Evolutionary conservation across 305 asterid species (phyloP).

Genomic region (Ajuga reptans): DNA sequence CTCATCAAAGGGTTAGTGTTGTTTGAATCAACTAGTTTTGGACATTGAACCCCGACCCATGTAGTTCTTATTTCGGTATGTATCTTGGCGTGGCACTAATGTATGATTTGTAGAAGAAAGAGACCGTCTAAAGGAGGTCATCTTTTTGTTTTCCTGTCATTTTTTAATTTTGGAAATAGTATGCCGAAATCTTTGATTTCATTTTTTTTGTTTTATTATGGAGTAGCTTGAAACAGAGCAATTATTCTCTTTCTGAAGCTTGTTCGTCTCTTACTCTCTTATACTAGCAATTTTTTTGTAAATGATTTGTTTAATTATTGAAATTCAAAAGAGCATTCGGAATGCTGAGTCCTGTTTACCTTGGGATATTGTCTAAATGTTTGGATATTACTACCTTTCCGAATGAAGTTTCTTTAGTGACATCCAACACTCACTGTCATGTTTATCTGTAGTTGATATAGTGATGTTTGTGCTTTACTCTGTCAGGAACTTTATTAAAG

Average conservation of each 20-base stretch:
- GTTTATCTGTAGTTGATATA: background rate
- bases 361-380: background rate
- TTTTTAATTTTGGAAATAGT: background rate
- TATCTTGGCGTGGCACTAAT: background rate
- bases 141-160: too few relatives aligned
- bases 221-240: background rate
- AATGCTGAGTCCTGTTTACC: background rate
- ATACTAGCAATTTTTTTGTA: background rate
- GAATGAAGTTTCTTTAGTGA: background rate
- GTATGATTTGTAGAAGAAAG: constrained; percentile 38
- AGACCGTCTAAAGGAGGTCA: too few relatives aligned
- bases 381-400: background rate
- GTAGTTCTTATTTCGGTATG: background rate
- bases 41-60: background rate
- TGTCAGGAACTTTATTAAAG: constrained; percentile 27
- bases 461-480: background rate
- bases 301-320: background rate
- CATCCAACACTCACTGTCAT: background rate
- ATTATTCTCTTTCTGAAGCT: background rate
- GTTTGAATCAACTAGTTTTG: background rate
- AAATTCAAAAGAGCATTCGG: background rate
- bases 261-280: background rate
- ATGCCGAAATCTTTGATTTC: background rate
- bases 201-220: background rate
- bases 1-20: constrained; percentile 50